Conservation (phyloP, 306 rosid genomes). For the Glycine soja region DNA sequence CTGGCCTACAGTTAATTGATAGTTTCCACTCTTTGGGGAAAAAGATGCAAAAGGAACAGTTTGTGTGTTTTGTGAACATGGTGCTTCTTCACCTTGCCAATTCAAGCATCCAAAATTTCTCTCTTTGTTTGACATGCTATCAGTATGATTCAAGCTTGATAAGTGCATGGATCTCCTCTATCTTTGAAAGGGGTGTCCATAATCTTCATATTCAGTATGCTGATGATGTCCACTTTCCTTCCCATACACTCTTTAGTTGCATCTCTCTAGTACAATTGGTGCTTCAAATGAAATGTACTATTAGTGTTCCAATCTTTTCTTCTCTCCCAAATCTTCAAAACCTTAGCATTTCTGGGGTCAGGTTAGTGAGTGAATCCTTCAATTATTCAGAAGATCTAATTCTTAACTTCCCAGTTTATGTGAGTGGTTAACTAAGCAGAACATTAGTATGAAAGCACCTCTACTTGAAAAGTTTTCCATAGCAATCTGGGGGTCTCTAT, state of each 20-base stretch:
- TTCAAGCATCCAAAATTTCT: conserved; percentile 43
- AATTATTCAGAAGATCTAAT: conserved; percentile 25
- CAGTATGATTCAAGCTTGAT: conserved; percentile 42
- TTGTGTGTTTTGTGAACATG: conserved; percentile 41
- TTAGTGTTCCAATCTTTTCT: conserved; percentile 25
- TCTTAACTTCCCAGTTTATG: conserved; percentile 45
- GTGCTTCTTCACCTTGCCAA: conserved; percentile 40
- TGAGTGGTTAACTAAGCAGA: conserved; percentile 45
- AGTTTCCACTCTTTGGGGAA: conserved; percentile 25
- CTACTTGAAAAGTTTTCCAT: conserved; percentile 43
- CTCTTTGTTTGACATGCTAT: conserved; percentile 40
- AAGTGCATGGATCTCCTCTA: conserved; percentile 45
- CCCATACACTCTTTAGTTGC: conserved; percentile 46
- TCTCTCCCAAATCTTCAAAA: conserved; percentile 46
- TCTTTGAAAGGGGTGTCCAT: conserved; percentile 28
- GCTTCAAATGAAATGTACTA: conserved; percentile 47
- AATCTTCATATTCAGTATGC: conserved; percentile 46
- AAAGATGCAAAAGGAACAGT: conserved; percentile 40
- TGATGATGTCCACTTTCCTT: conserved; percentile 25
- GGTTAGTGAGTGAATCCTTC: conserved; percentile 35
- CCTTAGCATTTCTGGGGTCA: conserved; percentile 43
- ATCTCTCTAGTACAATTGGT: conserved; percentile 35
- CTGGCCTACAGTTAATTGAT: conserved; percentile 25
- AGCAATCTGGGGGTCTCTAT: conserved; percentile 29
- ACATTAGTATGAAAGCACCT: conserved; percentile 32